Conservation (phyloP, 306 rosid genomes). For the Citrullus amarus region DNA sequence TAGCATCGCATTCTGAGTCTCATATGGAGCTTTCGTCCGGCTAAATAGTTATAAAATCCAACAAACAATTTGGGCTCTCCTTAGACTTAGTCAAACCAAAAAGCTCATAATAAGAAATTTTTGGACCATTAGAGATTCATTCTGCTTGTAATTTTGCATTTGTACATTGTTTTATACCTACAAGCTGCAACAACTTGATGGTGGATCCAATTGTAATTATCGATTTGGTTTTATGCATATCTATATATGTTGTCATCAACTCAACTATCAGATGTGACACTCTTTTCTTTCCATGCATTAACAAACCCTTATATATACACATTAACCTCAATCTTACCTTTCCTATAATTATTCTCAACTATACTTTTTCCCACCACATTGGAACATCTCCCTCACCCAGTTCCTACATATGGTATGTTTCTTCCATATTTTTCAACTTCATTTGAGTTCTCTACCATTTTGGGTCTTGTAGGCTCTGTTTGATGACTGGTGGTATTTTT, state of each 20-base stretch:
- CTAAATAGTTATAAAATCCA: neutral
- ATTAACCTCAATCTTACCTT: neutral
- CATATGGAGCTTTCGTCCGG: neutral
- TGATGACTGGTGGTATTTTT: too few relatives aligned
- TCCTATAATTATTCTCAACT: neutral
- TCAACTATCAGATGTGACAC: neutral
- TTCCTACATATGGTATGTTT: neutral
- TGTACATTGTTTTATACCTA: neutral
- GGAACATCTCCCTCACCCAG: neutral
- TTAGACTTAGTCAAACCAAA: neutral
- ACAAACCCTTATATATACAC: neutral
- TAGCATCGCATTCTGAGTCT: neutral
- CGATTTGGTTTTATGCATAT: neutral
- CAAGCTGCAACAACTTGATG: neutral
- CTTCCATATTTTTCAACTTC: neutral
- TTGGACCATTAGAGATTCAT: neutral
- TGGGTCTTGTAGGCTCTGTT: neutral
- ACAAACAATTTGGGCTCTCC: neutral
- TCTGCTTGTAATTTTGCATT: conserved; percentile 9
- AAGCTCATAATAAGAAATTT: neutral
- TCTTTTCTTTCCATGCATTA: neutral
- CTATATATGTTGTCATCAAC: neutral
- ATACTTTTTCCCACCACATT: neutral
- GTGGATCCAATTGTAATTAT: neutral
- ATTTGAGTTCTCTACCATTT: neutral